Evolutionary conservation across 2,329 filamentous ascomycete genomes (phyloP).

Genomic region (Tolypocladium endophyticum): DNA sequence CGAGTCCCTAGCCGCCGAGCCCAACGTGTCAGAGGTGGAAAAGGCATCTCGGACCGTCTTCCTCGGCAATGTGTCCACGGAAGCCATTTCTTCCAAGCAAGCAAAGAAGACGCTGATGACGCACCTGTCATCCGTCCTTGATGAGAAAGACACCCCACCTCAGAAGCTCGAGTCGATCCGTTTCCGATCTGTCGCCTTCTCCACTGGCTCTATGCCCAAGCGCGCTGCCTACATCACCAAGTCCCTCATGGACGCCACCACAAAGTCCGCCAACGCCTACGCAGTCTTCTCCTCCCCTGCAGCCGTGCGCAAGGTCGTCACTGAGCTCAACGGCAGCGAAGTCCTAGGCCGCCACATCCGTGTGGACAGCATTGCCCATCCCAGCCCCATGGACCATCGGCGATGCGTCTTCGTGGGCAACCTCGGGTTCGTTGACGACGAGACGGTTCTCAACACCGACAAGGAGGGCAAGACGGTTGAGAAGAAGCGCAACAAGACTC

Average conservation of each 20-base stretch:
- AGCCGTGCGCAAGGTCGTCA: conserved; percentile 66
- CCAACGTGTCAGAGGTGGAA: conserved; percentile 56
- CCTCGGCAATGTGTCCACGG: conserved; percentile 77
- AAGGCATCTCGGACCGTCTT: conserved; percentile 89
- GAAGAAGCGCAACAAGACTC: conserved; percentile 63
- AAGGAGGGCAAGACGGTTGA: conserved; percentile 56
- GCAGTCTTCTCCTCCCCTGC: conserved; percentile 70
- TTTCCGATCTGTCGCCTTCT: conserved; percentile 87
- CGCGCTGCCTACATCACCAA: conserved; percentile 91
- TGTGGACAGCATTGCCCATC: conserved; percentile 85
- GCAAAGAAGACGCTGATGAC: conserved; percentile 67
- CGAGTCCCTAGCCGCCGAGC: conserved; percentile 43
- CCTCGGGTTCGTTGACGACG: conserved; percentile 89
- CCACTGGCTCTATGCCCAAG: conserved; percentile 68
- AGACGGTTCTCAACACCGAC: conserved; percentile 57
- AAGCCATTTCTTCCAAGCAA: conserved; percentile 72
- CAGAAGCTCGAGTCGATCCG: conserved; percentile 84
- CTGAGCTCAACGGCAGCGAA: conserved; percentile 71
- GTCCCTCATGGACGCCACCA: conserved; percentile 81
- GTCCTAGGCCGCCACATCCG: conserved; percentile 81
- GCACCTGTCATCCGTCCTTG: conserved; percentile 69
- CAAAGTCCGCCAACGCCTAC: conserved; percentile 89
- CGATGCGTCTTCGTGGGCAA: conserved; percentile 96
- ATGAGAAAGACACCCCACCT: conserved; percentile 35
- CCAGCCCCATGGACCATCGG: conserved; percentile 68